Evolutionary conservation across 1,139 yeast genomes (phyloP).

Genomic region (Waltiozyma sp.): DNA sequence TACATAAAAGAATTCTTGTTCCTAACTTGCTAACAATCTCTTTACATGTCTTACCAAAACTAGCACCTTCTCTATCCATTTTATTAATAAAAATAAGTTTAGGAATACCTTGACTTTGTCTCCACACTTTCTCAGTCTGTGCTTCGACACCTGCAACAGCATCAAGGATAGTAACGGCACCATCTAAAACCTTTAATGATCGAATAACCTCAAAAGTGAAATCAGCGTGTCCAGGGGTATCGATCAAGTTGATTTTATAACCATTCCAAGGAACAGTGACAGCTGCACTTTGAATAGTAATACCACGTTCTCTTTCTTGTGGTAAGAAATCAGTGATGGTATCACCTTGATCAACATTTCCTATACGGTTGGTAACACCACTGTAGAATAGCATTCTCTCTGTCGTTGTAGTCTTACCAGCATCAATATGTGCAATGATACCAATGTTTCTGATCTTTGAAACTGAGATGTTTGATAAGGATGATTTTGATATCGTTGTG

Average conservation of each 20-base stretch:
- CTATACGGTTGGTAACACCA: slow-evolving; percentile 72
- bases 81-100: slow-evolving; percentile 75
- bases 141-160: slow-evolving; percentile 98
- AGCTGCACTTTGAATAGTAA: slow-evolving; percentile 95
- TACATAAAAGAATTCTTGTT: slow-evolving; percentile 64
- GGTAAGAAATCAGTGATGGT: slow-evolving; percentile 90
- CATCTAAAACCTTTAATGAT: slow-evolving; percentile 82
- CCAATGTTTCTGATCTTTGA: slow-evolving; percentile 32
- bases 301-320: slow-evolving; percentile 87
- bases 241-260: slow-evolving; percentile 73
- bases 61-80: slow-evolving; percentile 96
- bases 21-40: slow-evolving; percentile 73
- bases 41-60: slow-evolving; percentile 78
- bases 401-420: slow-evolving; percentile 94
- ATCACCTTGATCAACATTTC: slow-evolving; percentile 94
- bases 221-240: slow-evolving; percentile 98
- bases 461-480: slow-evolving; percentile 1
- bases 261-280: slow-evolving; percentile 81
- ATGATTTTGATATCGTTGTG: neutral
- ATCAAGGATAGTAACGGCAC: slow-evolving; percentile 85
- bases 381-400: slow-evolving; percentile 86
- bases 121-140: slow-evolving; percentile 96
- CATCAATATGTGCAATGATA: slow-evolving; percentile 93
- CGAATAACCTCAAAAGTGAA: slow-evolving; percentile 91
- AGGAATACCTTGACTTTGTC: slow-evolving; percentile 70